Conservation (phyloP, 1,284 basidiomycete genomes). For the Malassezia sp. region DNA sequence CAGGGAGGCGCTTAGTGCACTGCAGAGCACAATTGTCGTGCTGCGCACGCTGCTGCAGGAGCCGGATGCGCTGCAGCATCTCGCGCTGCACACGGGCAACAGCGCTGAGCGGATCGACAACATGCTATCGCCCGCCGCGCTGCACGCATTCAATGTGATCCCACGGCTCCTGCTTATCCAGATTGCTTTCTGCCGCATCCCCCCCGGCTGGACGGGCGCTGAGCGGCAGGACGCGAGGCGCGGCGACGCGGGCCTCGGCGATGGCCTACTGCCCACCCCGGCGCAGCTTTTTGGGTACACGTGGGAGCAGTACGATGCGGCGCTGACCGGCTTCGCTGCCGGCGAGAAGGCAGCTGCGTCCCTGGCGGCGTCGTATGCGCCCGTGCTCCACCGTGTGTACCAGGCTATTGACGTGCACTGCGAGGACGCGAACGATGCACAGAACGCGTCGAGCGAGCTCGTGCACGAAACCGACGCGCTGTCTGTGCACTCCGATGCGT, state of each 20-base stretch:
- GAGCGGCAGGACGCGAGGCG: too few species aligned
- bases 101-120: neutral
- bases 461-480: neutral
- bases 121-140: constrained; percentile 17
- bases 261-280: constrained; percentile 23
- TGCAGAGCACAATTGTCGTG: constrained; percentile 33
- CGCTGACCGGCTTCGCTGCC: constrained; percentile 35
- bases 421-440: neutral
- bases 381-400: neutral
- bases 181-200: constrained; percentile 36
- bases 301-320: constrained; percentile 39
- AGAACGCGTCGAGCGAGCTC: too few species aligned
- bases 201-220: constrained; percentile 18
- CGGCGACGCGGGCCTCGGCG: neutral
- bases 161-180: constrained; percentile 38
- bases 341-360: constrained; percentile 36
- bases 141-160: constrained; percentile 32
- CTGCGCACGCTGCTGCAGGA: constrained; percentile 32
- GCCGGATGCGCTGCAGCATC: constrained; percentile 15
- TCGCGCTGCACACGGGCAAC: neutral
- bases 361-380: constrained; percentile 23
- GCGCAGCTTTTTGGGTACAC: constrained; percentile 32
- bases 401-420: neutral
- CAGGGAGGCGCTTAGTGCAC: constrained; percentile 38
- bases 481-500: constrained; percentile 14